Evolutionary conservation across 1,139 yeast species (phyloP), one percentile per base, ranked within the genome.

Genomic region (Scheffersomyces cryptocercus): DNA sequence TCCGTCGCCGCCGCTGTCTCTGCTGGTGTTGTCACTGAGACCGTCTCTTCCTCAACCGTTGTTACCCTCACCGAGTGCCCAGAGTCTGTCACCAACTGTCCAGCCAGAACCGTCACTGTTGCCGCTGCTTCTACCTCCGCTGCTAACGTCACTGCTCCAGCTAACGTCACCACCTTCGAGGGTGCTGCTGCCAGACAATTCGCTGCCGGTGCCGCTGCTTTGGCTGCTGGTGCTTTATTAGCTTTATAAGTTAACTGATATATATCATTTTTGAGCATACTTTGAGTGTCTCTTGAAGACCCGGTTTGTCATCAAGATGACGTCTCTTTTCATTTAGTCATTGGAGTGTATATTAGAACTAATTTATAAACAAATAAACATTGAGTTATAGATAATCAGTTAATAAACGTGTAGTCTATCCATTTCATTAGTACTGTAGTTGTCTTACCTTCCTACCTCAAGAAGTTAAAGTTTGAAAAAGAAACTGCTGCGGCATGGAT

Each of bases 201-300:
- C 48, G 59, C 51, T 50, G 62, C 58, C 44, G 65, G 61, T 52
- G 59, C 56, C 51, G 65, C 59, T 49, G 63, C 60, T 37, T 49
- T 61, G 52, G 65, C 64, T 52, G 68, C 67, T 47, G 67, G 66
- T 59, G 68, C 68, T 55, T 59, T 64, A 58, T 60, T 60, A 59
- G 62, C 65, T 54, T 59, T 61, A 59, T 61, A 59, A 61, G 58
- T 40, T 44, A 33, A 28, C 40, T 48, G 41, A 41, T 45, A 47
- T 46, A 42, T 50, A 40, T 30, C 35, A 31, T 14, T 31, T 20
- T 14, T 31, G 26, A 20, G 26, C 26, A 20, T 20, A 20, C 26
- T 20, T 20, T 6, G 26, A 20, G 26, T 20, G 26, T 20, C 26
- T 31, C 35, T 14, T 31, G 35, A 16, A 31, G 35, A 9, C 20